Percentiles rank a stretch among this genome's conserved stretches.
phyloP scores from a whole-genome alignment of 805 yeast genomes.

The Spathaspora boniae region DNA sequence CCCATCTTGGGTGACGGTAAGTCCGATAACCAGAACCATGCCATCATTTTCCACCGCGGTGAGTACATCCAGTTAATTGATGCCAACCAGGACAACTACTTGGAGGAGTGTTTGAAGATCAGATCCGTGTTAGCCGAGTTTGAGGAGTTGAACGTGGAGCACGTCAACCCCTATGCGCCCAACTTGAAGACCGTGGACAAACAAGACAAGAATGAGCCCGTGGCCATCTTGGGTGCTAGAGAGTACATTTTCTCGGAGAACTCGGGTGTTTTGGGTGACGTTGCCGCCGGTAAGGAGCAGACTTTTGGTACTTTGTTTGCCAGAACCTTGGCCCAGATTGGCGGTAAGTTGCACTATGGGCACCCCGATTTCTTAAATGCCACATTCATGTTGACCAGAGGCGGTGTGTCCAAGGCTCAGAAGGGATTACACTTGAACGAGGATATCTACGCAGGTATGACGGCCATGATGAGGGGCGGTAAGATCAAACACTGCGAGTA shows the following conservation, averaged over 20 bases:
- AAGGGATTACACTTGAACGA: conserved; percentile 80
- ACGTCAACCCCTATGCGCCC: conserved; percentile 79
- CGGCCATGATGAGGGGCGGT: conserved; percentile 76
- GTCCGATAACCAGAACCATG: conserved; percentile 78
- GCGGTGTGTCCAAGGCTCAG: conserved; percentile 85
- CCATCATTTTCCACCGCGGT: conserved; percentile 72
- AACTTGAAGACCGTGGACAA: conserved; percentile 56
- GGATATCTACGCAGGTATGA: conserved; percentile 86
- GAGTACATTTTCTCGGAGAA: conserved; percentile 83
- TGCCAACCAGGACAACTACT: conserved; percentile 80
- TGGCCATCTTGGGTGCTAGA: conserved; percentile 80
- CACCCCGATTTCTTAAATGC: conserved; percentile 81
- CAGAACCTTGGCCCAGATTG: conserved; percentile 75
- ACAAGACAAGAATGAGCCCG: conserved; percentile 48
- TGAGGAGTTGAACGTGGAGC: conserved; percentile 59
- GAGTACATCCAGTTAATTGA: conserved; percentile 78
- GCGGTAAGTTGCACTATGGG: conserved; percentile 82
- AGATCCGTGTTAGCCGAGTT: conserved; percentile 74
- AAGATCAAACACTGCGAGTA: conserved; percentile 80
- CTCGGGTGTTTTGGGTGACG: conserved; percentile 77
- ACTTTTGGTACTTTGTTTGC: conserved; percentile 85
- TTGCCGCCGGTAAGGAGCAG: conserved; percentile 87
- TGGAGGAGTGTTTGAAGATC: conserved; percentile 78
- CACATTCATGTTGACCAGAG: conserved; percentile 77
- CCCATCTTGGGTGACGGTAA: conserved; percentile 86